These are phyloP conservation scores for Leccinum variicolor DNA, from an alignment of 768 basidiomycete genomes.

Conservation along the genomic window DNA sequence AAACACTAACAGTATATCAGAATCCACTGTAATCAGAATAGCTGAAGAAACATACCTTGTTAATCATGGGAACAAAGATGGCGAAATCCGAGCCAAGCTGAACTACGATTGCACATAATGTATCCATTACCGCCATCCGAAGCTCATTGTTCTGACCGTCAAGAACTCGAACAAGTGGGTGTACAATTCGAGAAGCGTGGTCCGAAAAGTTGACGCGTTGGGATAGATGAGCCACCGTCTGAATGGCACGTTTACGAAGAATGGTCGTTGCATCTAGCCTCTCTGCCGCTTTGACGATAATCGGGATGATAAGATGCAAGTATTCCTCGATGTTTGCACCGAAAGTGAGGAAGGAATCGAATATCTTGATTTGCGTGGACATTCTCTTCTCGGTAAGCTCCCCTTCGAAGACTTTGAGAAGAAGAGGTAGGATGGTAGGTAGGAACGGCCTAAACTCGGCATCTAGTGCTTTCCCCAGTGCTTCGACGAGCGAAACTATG, in stretches of 20 bases:
- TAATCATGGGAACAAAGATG: constrained; percentile 95
- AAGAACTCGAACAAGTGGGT: constrained; percentile 88
- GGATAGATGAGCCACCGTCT: constrained; percentile 87
- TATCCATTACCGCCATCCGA: constrained; percentile 85
- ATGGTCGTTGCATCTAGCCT: constrained; percentile 66
- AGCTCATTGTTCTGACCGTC: constrained; percentile 73
- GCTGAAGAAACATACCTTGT: constrained; percentile 58
- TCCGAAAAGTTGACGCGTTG: constrained; percentile 96
- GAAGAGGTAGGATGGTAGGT: constrained; percentile 81
- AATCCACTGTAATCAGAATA: not conserved
- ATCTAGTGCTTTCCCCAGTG: constrained; percentile 88
- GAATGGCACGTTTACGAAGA: constrained; percentile 84
- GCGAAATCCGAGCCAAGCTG: constrained; percentile 97
- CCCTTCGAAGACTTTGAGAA: constrained; percentile 90
- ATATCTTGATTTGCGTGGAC: constrained; percentile 81
- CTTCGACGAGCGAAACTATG: constrained; percentile 89
- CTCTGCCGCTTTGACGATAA: constrained; percentile 90
- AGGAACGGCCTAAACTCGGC: constrained; percentile 97
- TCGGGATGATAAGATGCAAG: constrained; percentile 92
- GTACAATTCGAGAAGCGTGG: constrained; percentile 95
- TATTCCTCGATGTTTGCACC: constrained; percentile 98
- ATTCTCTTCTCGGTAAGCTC: constrained; percentile 78
- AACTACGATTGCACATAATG: constrained; percentile 85
- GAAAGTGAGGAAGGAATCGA: constrained; percentile 93
- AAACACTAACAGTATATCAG: constrained; percentile 51